These are phyloP conservation scores for Tuber magnatum DNA, from an alignment of 495 filamentous ascomycete species.

Conservation along the genomic window DNA sequence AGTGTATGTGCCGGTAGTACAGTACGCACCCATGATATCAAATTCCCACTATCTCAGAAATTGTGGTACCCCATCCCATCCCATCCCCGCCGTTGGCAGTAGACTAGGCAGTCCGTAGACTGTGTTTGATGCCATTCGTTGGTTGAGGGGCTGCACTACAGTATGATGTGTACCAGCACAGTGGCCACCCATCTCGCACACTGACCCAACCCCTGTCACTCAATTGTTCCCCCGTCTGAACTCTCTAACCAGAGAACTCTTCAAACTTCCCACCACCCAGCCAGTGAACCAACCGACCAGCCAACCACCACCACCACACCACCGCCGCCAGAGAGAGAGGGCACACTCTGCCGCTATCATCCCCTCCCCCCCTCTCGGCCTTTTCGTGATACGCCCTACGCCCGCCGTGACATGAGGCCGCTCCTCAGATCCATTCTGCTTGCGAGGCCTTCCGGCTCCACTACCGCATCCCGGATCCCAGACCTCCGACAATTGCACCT, in stretches of 20 bases:
- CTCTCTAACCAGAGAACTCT: neutral
- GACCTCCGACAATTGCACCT: constrained; percentile 21
- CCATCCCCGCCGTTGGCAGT: neutral
- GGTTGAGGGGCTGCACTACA: neutral
- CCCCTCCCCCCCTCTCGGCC: neutral
- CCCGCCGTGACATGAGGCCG: constrained; percentile 23
- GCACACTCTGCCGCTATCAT: neutral
- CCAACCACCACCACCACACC: neutral
- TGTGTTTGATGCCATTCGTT: neutral
- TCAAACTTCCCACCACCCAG: neutral
- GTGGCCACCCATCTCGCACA: neutral
- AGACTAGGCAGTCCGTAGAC: neutral
- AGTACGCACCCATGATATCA: neutral
- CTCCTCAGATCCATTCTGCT: constrained; percentile 34
- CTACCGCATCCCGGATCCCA: constrained; percentile 5
- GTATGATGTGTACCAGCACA: neutral
- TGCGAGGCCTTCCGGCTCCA: constrained; percentile 22
- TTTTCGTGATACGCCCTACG: constrained; percentile 10
- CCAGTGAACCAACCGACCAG: neutral
- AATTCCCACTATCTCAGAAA: neutral
- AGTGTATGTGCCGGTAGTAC: neutral
- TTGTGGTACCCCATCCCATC: neutral
- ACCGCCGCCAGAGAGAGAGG: neutral
- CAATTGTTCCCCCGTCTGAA: neutral
- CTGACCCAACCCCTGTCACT: neutral